Percentiles rank a stretch among this genome's conserved stretches.
Conservation (phyloP, 768 basidiomycete genomes). For the Trametes coccinea region DNA sequence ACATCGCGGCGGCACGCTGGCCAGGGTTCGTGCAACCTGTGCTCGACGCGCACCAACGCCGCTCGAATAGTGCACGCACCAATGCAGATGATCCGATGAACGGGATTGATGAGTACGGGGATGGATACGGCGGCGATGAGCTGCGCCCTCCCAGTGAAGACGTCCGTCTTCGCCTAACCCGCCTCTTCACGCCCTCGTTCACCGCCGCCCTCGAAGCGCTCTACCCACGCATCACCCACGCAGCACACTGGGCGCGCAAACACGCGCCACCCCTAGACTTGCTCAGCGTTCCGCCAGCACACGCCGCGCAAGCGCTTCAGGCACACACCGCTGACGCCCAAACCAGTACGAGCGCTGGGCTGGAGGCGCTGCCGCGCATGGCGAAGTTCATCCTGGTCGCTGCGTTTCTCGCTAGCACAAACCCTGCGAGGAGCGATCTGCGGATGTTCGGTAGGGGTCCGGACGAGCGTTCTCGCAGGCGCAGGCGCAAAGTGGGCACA, state of each 20-base stretch:
- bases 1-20: constrained; percentile 79
- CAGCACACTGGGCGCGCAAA: constrained; percentile 57
- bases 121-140: constrained; percentile 28
- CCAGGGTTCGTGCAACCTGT: constrained; percentile 76
- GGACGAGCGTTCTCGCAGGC: constrained; percentile 63
- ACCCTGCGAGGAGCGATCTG: constrained; percentile 77
- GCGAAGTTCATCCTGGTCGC: constrained; percentile 77
- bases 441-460: constrained; percentile 79
- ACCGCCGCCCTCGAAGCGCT: constrained; percentile 63
- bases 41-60: constrained; percentile 40
- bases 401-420: constrained; percentile 80
- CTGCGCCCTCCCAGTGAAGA: constrained; percentile 51
- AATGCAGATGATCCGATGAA: constrained; percentile 25
- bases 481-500: constrained; percentile 41
- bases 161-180: constrained; percentile 63
- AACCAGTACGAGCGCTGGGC: constrained; percentile 17
- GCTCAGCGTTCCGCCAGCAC: constrained; percentile 32
- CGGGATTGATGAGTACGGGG: neutral
- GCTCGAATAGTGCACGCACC: neutral
- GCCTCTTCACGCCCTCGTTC: constrained; percentile 63
- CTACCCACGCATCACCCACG: constrained; percentile 67
- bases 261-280: constrained; percentile 50
- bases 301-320: constrained; percentile 23
- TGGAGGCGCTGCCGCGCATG: constrained; percentile 56
- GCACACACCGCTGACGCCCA: neutral